Percentiles rank a stretch among this genome's conserved stretches.
phyloP scores from a whole-genome alignment of 257 asterid genomes.

The Avicennia marina region DNA sequence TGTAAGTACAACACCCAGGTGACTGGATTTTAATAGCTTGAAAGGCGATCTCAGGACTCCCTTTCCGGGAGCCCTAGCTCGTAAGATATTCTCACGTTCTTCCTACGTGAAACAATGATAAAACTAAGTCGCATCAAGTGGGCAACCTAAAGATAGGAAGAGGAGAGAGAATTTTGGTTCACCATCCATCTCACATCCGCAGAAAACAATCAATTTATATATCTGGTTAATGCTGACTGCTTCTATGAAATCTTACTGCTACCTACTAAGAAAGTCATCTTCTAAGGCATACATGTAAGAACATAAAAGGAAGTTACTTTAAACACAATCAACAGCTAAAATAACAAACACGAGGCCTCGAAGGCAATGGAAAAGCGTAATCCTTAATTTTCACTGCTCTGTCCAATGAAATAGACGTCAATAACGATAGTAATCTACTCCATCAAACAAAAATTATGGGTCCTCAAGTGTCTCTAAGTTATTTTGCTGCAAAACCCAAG shows the following conservation, averaged over 20 bases:
- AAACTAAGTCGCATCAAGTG: neutral
- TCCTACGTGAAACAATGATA: constrained; percentile 37
- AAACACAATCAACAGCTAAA: neutral
- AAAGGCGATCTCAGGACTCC: constrained; percentile 79
- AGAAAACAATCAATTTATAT: neutral
- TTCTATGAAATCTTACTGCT: neutral
- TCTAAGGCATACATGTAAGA: neutral
- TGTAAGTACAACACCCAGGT: constrained; percentile 76
- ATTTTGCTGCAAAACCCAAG: neutral
- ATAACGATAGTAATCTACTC: neutral
- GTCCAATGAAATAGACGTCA: neutral
- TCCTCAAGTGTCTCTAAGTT: neutral
- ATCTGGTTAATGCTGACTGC: neutral
- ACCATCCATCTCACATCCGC: neutral
- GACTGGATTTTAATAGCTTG: constrained; percentile 68
- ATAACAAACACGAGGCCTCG: neutral
- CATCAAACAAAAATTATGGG: neutral
- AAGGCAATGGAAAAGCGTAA: neutral
- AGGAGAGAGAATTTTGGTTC: neutral
- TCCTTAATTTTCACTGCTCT: neutral
- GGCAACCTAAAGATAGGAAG: neutral
- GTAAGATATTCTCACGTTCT: constrained; percentile 72
- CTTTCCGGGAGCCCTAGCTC: constrained; percentile 78
- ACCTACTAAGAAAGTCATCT: neutral
- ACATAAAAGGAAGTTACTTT: neutral